phyloP scores from a whole-genome alignment of 75 land plant species.

The Pinus taeda region DNA sequence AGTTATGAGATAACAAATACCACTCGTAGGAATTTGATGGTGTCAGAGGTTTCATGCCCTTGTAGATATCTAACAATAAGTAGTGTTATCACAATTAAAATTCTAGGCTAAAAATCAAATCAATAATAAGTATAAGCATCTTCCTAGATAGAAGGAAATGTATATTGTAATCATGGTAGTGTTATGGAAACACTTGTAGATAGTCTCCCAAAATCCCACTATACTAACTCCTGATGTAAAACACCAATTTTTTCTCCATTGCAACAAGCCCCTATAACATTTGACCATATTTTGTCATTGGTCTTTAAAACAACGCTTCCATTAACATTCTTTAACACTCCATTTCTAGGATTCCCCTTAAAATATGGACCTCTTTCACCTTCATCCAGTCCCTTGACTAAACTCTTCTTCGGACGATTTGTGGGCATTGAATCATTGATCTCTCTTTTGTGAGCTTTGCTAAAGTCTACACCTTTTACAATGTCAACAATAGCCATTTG shows the following conservation, averaged over 20 bases:
- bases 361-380: not conserved
- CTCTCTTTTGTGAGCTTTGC: not conserved
- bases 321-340: not conserved
- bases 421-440: not conserved
- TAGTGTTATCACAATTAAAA: too few species aligned
- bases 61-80: too few species aligned
- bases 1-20: too few species aligned
- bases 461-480: not conserved
- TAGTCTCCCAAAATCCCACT: too few species aligned
- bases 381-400: not conserved
- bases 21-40: too few species aligned
- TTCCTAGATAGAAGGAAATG: too few species aligned
- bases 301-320: not conserved
- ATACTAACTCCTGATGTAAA: too few species aligned
- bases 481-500: not conserved
- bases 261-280: not conserved
- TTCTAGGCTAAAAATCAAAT: too few species aligned
- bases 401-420: not conserved
- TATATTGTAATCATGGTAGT: too few species aligned
- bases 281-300: not conserved
- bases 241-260: not conserved
- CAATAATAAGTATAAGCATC: too few species aligned
- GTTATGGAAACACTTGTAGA: too few species aligned
- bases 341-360: not conserved
- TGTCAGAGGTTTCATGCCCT: too few species aligned